Percentiles rank a stretch among this genome's conserved stretches.
Conservation (phyloP, 345 rosid species). For the Acer yangbiense region DNA sequence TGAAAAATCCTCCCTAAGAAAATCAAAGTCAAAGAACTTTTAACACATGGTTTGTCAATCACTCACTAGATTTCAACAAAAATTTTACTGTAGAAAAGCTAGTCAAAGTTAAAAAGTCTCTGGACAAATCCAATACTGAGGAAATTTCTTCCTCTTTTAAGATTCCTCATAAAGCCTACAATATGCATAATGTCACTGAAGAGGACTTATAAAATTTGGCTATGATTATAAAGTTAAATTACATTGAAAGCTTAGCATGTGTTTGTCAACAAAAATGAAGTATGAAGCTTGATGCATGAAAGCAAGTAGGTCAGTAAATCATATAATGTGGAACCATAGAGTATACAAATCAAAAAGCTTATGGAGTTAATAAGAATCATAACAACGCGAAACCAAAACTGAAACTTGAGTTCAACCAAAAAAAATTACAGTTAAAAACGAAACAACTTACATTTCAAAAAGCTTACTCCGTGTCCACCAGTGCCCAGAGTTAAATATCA, state of each 20-base stretch:
- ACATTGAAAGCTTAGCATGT: background rate
- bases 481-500: constrained; percentile 73
- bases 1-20: background rate
- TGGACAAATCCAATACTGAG: background rate
- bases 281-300: constrained; percentile 1
- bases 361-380: background rate
- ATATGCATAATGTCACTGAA: background rate
- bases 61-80: background rate
- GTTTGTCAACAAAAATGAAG: background rate
- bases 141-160: background rate
- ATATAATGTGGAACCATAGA: background rate
- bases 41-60: background rate
- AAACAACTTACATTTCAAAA: constrained; percentile 61
- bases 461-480: constrained; percentile 82
- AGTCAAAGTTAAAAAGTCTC: background rate
- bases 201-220: background rate
- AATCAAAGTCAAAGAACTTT: background rate
- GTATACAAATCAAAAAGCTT: background rate
- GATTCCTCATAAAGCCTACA: background rate
- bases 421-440: background rate
- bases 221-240: background rate
- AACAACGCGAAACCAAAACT: background rate
- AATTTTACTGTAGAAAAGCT: background rate
- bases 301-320: background rate
- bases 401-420: background rate